Percentiles rank a stretch among this genome's conserved stretches.
Conservation (phyloP, 176 grass and related monocot species). For the Tuctoria greenei region DNA sequence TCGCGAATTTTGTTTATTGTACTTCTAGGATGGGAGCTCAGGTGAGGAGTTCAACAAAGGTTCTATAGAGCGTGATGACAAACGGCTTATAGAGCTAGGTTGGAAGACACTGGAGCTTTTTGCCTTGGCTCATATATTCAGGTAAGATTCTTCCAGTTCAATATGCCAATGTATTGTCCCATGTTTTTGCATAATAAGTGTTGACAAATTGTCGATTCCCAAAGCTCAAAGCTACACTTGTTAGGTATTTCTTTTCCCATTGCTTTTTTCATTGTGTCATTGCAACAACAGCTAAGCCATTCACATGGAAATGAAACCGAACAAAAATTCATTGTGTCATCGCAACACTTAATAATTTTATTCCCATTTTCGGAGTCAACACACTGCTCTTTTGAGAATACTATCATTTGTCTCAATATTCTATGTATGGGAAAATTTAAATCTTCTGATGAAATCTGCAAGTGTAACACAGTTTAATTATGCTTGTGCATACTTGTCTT, state of each 20-base stretch:
- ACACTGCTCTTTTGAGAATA: background rate
- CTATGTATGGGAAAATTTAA: conserved; percentile 10
- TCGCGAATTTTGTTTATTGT: conserved; percentile 23
- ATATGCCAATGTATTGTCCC: conserved; percentile 12
- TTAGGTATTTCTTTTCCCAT: background rate
- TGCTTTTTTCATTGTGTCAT: conserved; percentile 17
- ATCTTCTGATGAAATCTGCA: conserved; percentile 15
- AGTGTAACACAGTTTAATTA: background rate
- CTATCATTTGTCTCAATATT: conserved; percentile 14
- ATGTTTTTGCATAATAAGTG: background rate
- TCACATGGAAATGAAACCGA: no score
- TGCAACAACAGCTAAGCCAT: no score
- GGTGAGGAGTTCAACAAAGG: conserved; percentile 87
- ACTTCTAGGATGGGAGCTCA: conserved; percentile 59
- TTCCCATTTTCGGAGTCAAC: background rate
- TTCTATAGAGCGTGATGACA: conserved; percentile 85
- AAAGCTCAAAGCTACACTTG: background rate
- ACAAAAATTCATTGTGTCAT: conserved; percentile 17
- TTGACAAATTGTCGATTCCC: conserved; percentile 4
- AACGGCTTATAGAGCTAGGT: conserved; percentile 79
- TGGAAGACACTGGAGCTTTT: conserved; percentile 93
- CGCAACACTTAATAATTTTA: background rate
- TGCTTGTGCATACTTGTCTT: conserved; percentile 5
- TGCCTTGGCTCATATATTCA: conserved; percentile 88
- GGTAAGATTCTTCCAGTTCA: conserved; percentile 40